phyloP scores from a whole-genome alignment of 805 yeast genomes.

The Saccharomycopsis schoenii region DNA sequence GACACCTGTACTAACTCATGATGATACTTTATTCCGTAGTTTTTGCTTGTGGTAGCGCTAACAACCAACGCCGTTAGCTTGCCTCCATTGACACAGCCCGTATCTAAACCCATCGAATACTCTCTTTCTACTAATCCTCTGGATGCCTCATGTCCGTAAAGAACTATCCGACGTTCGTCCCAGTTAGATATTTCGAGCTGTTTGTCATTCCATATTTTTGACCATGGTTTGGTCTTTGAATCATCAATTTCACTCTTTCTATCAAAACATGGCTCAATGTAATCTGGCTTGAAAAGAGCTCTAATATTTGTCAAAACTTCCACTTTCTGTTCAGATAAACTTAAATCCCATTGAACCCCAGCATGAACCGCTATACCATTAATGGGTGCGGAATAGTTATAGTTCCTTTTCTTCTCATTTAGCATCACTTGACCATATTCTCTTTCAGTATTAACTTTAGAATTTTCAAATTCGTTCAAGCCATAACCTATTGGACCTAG shows the following conservation, averaged over 20 bases:
- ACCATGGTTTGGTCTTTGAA: conserved; percentile 39
- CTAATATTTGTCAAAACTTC: conserved; percentile 61
- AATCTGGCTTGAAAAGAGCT: conserved; percentile 55
- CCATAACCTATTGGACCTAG: conserved; percentile 41
- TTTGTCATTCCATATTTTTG: conserved; percentile 41
- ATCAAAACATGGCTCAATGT: conserved; percentile 29
- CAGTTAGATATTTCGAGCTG: conserved; percentile 25
- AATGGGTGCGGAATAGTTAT: conserved; percentile 14
- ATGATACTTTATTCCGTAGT: not conserved
- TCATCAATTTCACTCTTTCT: conserved; percentile 19
- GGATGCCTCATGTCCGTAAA: conserved; percentile 85
- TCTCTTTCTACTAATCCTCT: conserved; percentile 57
- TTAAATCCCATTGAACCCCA: conserved; percentile 64
- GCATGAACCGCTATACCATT: conserved; percentile 67
- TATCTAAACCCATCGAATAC: conserved; percentile 72
- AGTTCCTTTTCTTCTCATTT: conserved; percentile 19
- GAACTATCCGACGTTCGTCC: conserved; percentile 32
- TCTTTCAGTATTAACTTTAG: no score
- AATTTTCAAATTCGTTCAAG: not conserved
- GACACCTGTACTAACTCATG: not conserved
- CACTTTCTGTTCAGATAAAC: conserved; percentile 38
- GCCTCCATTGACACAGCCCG: conserved; percentile 74
- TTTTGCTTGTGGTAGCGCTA: not conserved
- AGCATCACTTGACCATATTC: not conserved
- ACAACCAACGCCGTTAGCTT: conserved; percentile 41